Evolutionary conservation across 2,329 filamentous ascomycete species (phyloP).

Genomic region (Fusarium abutilonis): DNA sequence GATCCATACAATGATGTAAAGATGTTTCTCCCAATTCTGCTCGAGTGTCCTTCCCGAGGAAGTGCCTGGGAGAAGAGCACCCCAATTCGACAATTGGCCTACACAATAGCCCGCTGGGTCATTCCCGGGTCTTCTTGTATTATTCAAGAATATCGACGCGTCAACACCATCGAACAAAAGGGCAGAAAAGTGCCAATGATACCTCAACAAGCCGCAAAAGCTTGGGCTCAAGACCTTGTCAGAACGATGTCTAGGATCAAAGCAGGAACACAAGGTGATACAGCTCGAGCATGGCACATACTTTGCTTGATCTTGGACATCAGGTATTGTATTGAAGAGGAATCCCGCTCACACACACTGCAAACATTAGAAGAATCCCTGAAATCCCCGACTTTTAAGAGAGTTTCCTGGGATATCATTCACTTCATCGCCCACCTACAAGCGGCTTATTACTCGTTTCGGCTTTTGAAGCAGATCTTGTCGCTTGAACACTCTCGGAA

Average conservation of each 20-base stretch:
- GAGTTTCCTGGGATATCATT: conserved; percentile 63
- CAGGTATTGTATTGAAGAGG: conserved; percentile 44
- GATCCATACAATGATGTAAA: conserved; percentile 42
- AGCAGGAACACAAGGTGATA: conserved; percentile 1
- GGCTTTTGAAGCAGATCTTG: conserved; percentile 56
- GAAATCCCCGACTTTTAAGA: background rate
- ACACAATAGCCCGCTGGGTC: conserved; percentile 56
- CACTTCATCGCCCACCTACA: conserved; percentile 71
- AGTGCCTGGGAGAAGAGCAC: conserved; percentile 67
- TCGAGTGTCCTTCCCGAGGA: conserved; percentile 64
- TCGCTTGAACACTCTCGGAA: conserved; percentile 18
- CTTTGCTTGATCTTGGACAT: conserved; percentile 46
- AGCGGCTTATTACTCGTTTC: conserved; percentile 68
- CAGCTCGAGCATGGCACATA: conserved; percentile 40
- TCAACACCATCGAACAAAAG: conserved; percentile 46
- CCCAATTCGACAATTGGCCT: conserved; percentile 62
- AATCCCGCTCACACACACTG: conserved; percentile 43
- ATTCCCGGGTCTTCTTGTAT: conserved; percentile 26
- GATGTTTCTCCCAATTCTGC: conserved; percentile 72
- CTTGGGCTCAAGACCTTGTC: conserved; percentile 34
- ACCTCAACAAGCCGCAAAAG: conserved; percentile 7
- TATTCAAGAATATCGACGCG: conserved; percentile 53
- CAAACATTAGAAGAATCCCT: conserved; percentile 36
- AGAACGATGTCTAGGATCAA: conserved; percentile 29
- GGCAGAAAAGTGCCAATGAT: conserved; percentile 43